Evolutionary conservation across 1,139 yeast species (phyloP), one percentile per base, ranked within the genome.

Genomic region (Taphrina sp.): DNA sequence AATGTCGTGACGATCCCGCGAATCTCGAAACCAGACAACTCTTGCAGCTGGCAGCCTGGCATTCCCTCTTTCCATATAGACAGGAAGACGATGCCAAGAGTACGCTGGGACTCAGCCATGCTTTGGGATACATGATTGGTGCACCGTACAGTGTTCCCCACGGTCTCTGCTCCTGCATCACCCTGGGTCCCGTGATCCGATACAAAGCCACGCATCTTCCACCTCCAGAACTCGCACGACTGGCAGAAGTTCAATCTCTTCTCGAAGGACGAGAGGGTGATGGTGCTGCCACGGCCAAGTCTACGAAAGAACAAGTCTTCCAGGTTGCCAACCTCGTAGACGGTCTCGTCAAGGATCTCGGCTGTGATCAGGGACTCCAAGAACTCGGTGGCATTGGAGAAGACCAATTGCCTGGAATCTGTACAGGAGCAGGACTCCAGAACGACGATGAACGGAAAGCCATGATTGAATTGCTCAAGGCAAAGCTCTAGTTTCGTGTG

Each of bases 11-110:
- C 24, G 54, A 58, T 29, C 56, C 54, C 5, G 29, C 23, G 8
- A 41, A 58, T 38, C n/a, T 51, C 26, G 54, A 33, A 8, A n/a
- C 17, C 12, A 52, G 56, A 2, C 59, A 58, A 16, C 7, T 10
- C 14, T 12, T 56, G 29, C 55, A 53, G 20, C 42, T 46, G 33
- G 59, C 59, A 8, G 55, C 54, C 7, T 53, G 56, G 35, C 41
- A 52, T 16, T 42, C 53, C 29, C 38, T 58, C 20, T 57, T 57
- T 33, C 61, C 61, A 20, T 53, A 45, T 20, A 26, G 26, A n/a
- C 45, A 39, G 41, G 52, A 44, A 45, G 57, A 42, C 20, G 52
- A 35, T 14, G 49, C 42, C 36, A 38, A 38, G 47, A 36, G 46
- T 14, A 29, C 45, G 1, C 41, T 44, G 12, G 45, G 45, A 3